These are phyloP conservation scores for Pseudodiploospora longispora DNA, from an alignment of 2,329 filamentous ascomycete genomes.

Conservation along the genomic window DNA sequence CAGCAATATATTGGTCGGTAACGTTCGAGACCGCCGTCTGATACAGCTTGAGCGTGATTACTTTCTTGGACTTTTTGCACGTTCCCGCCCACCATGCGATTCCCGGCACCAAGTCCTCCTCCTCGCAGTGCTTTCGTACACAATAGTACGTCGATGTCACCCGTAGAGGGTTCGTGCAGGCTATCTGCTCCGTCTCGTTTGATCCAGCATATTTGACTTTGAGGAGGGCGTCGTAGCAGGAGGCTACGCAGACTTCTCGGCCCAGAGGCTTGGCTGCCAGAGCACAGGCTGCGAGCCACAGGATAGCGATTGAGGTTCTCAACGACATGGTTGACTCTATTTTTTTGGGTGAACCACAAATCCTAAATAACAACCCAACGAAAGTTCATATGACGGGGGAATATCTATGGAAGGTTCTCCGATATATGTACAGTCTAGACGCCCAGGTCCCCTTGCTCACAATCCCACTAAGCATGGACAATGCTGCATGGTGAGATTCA, in stretches of 20 bases:
- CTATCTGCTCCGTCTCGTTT: slow-evolving; percentile 8
- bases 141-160: slow-evolving; percentile 13
- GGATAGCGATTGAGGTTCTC: not conserved
- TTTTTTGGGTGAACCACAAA: too few relatives aligned
- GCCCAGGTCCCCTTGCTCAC: too few relatives aligned
- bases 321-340: too few relatives aligned
- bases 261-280: slow-evolving; percentile 13
- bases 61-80: slow-evolving; percentile 12
- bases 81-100: slow-evolving; percentile 11
- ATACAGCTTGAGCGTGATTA: slow-evolving; percentile 9
- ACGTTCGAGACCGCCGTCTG: slow-evolving; percentile 6
- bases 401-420: not conserved
- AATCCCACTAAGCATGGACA: too few relatives aligned
- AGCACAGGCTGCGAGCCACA: slow-evolving; percentile 5
- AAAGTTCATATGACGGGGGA: not conserved
- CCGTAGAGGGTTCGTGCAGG: slow-evolving; percentile 12
- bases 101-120: slow-evolving; percentile 6
- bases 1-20: slow-evolving; percentile 8
- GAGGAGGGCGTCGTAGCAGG: slow-evolving; percentile 14
- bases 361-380: too few relatives aligned
- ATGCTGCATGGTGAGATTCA: too few relatives aligned
- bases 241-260: slow-evolving; percentile 11
- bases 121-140: slow-evolving; percentile 9
- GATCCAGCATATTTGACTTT: slow-evolving; percentile 10
- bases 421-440: too few relatives aligned